Base-by-base conservation (phyloP, 1,284 basidiomycete species). In the Phylloporus sp. region DNA sequence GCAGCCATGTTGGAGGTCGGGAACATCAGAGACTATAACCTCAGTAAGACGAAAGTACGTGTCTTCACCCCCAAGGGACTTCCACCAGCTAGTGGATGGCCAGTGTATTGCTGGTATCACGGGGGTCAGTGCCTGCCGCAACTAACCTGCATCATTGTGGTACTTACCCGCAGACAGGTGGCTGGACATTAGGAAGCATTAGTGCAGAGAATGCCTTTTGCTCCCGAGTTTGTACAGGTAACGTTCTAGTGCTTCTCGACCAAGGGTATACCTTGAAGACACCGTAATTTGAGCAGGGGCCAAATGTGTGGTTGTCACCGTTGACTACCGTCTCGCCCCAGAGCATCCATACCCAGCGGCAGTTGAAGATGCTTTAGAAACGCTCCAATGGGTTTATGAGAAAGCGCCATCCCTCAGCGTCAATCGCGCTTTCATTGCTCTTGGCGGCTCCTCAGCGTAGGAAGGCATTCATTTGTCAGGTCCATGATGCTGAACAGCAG, bases 281-380 rank as follows among this genome's bases (percentile, higher is more conserved):
- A 32, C 1, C 24, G 26, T 37, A 18, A 53, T 51, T 29, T 29
- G 29, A 53, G 54, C 57, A 77, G 73, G 75, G 22, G 72, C 75
- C 26, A 72, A 70, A 46, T 76, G 75, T 64, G 80, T 87, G 1
- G 85, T 86, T 11, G 79, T 83, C 34, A 82, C 82, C 4, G 83
- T 86, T 34, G 84, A 84, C 65, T 88, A 88, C 70, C 81, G 87
- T 47, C 81, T 88, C 32, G 88, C 84, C 0, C 87, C 88, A 15
- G 87, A 89, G 65, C 61, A 83, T 39, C 80, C 80, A 5, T 88
- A 85, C 67, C 87, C 87, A 4, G 84, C 85, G 0, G 87, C 86
- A 0, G 80, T 86, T 3, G 84, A 89, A 57, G 87, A 89, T 64
- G 79, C 83, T 1, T 76, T 84, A 56, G 83, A 85, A 55, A 78